Evolutionary conservation across 805 yeast species (phyloP), one percentile per base, ranked within the genome.

Genomic region (Cyberlindnera petersonii): DNA sequence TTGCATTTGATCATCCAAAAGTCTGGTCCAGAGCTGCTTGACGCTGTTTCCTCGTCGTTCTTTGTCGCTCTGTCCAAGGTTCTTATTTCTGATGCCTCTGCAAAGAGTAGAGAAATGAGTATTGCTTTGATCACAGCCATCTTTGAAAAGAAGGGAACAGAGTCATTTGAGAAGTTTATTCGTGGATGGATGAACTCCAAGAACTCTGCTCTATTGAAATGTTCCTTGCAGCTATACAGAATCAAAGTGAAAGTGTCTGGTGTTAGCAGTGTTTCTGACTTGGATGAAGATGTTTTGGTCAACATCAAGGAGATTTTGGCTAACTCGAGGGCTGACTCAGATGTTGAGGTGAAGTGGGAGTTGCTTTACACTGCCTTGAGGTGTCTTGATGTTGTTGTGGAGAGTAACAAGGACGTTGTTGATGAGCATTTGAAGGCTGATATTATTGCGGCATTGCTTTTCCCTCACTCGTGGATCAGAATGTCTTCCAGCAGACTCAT

Each of bases 401-500:
- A 68, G 33, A 60, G 65, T 18, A 51, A 61, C 24, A 28, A 33
- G 21, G 37, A 37, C 4, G 29, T 47, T 24, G 43, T 47, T 15
- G 68, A 65, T 27, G 61, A 59, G 9, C 52, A 49, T 3, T 68
- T 65, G 50, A 67, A 61, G 32, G 49, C 58, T 3, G 56, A 61
- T 14, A 60, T 83, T 3, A 66, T 75, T 18, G 72, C 70, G 4
- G 61, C 78, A 21, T 67, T 88, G 38, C 65, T 89, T 36, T 89
- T 76, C 57, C 97, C 97, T 3, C 97, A 89, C 60, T 71, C 93
- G 1, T 89, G 98, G 98, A 83, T 89, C 6, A 75, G 97, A 51
- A 67, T 83, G 42, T 63, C 73, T 5, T 66, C 94, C 1, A 64
- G 81, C 6, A 68, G 89, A 37, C 64, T 86, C 24, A 58, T 79